A percentile compares a stretch with the other conserved stretches of the same genome.
Evolutionary conservation across 2,329 filamentous ascomycete genomes (phyloP).

Genomic region (Alternaria gaisen): DNA sequence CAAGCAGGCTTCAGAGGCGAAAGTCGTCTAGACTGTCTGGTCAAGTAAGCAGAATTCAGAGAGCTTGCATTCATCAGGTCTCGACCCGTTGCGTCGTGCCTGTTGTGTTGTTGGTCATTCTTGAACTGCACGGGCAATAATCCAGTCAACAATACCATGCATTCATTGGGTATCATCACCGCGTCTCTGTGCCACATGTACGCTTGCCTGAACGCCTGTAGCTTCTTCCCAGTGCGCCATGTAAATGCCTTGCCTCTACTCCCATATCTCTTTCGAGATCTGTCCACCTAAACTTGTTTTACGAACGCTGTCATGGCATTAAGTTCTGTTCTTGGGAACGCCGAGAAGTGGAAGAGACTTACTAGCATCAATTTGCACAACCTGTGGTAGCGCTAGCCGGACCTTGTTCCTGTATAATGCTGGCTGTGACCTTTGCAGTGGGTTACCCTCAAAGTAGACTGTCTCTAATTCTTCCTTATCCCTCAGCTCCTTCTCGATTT

Average conservation of each 20-base stretch:
- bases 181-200: not conserved
- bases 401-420: slow-evolving; percentile 95
- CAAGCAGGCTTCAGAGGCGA: not conserved
- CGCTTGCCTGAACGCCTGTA: slow-evolving; percentile 4
- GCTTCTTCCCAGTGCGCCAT: slow-evolving; percentile 8
- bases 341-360: slow-evolving; percentile 58
- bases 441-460: slow-evolving; percentile 97
- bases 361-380: slow-evolving; percentile 97
- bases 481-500: slow-evolving; percentile 79
- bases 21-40: not conserved
- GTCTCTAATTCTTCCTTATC: slow-evolving; percentile 85
- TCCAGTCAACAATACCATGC: slow-evolving; percentile 7
- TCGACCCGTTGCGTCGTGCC: not conserved
- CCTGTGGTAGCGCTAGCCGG: slow-evolving; percentile 81
- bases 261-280: not conserved
- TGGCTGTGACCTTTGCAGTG: slow-evolving; percentile 79
- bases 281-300: slow-evolving; percentile 19
- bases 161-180: slow-evolving; percentile 15
- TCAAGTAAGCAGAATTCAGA: not conserved
- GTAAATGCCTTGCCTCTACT: not conserved
- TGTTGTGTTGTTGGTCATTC: not conserved
- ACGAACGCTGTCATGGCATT: slow-evolving; percentile 17
- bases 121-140: not conserved
- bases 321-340: not conserved
- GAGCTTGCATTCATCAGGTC: not conserved